phyloP scores from a whole-genome alignment of 1,284 basidiomycete species.

The Tylopilus sp. region DNA sequence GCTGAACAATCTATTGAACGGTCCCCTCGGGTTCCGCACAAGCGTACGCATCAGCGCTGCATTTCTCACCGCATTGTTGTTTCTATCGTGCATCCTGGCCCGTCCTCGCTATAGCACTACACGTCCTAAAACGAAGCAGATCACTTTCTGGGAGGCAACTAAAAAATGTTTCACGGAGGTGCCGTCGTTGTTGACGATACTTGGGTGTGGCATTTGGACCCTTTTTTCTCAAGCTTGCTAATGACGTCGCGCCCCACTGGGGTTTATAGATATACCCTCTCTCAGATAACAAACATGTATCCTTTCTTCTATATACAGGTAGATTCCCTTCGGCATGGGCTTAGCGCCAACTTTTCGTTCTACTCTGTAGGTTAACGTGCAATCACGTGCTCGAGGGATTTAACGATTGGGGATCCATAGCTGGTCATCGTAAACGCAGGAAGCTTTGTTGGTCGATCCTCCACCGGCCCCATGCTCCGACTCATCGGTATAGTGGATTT shows the following conservation, averaged over 20 bases:
- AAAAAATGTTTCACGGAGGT: constrained; percentile 38
- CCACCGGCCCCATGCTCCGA: constrained; percentile 38
- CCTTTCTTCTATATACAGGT: constrained; percentile 45
- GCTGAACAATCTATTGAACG: constrained; percentile 51
- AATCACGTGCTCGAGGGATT: neutral
- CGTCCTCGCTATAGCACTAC: constrained; percentile 35
- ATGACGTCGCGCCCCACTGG: neutral
- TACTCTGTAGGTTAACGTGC: constrained; percentile 35
- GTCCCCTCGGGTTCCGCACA: constrained; percentile 34
- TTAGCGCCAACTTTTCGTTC: constrained; percentile 37
- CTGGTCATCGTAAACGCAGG: constrained; percentile 56
- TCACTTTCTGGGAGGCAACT: constrained; percentile 27
- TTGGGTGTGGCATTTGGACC: constrained; percentile 26
- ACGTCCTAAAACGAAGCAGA: neutral
- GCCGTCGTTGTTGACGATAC: constrained; percentile 35
- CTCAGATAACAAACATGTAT: constrained; percentile 32
- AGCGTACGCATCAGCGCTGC: constrained; percentile 44
- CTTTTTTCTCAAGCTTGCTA: neutral
- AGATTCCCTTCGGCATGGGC: constrained; percentile 39
- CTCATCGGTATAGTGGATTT: constrained; percentile 55
- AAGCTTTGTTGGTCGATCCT: constrained; percentile 47
- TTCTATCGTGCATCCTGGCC: constrained; percentile 40
- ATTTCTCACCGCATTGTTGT: constrained; percentile 37
- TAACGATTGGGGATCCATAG: constrained; percentile 32
- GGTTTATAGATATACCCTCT: constrained; percentile 32